phyloP scores from a whole-genome alignment of 2,329 filamentous ascomycete genomes.

The Orbilia ellipsospora region DNA sequence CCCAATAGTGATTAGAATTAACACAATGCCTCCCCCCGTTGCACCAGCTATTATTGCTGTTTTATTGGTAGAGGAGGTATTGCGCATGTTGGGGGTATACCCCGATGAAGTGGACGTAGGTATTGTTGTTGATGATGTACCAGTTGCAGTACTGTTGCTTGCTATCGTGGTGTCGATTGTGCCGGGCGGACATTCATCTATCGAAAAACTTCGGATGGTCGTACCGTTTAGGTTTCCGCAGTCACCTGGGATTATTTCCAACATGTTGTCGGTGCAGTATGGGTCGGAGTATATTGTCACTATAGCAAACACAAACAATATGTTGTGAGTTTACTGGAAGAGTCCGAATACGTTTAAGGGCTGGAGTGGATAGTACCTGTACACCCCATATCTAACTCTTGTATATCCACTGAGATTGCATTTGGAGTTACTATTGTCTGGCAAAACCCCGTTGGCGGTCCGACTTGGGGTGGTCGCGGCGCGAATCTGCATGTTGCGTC shows the following conservation, averaged over 20 bases:
- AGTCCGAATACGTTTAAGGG: not conserved
- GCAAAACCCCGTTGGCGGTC: slow-evolving; percentile 21
- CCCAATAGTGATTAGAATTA: slow-evolving; percentile 9
- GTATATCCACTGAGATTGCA: slow-evolving; percentile 34
- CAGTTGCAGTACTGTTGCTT: slow-evolving; percentile 4
- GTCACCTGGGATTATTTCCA: slow-evolving; percentile 36
- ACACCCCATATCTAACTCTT: slow-evolving; percentile 30
- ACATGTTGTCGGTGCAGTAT: slow-evolving; percentile 29
- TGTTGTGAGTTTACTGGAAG: not conserved
- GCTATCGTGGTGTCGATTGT: slow-evolving; percentile 16
- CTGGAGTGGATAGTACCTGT: slow-evolving; percentile 7
- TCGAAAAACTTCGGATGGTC: slow-evolving; percentile 34
- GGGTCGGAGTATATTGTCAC: slow-evolving; percentile 43
- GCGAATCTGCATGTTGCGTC: slow-evolving; percentile 34
- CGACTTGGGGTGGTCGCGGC: slow-evolving; percentile 17
- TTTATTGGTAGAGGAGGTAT: not conserved
- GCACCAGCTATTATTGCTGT: slow-evolving; percentile 40
- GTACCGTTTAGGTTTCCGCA: slow-evolving; percentile 28
- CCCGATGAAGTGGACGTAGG: not conserved
- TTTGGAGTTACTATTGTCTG: slow-evolving; percentile 33
- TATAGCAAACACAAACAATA: not conserved
- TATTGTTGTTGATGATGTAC: not conserved
- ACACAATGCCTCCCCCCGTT: slow-evolving; percentile 20
- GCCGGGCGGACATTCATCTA: slow-evolving; percentile 41
- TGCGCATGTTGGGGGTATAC: not conserved